A percentile compares a stretch with the other conserved stretches of the same genome.
Evolutionary conservation across 1,139 yeast species (phyloP).

Genomic region (Hemisphaericaspora subhashii): DNA sequence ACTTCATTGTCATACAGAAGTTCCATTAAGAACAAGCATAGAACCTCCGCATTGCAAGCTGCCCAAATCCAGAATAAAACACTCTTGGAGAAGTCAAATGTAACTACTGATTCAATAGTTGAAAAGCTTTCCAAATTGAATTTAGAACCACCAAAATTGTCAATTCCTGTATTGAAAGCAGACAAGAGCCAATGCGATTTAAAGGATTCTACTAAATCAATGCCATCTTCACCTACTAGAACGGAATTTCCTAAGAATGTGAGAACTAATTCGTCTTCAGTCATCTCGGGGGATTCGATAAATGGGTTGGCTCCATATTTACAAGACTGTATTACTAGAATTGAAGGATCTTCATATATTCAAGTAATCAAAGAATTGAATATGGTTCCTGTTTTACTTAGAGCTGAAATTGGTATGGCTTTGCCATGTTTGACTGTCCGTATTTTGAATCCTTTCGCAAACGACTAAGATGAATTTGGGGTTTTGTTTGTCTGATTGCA

Average conservation of each 20-base stretch:
- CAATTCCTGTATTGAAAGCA: conserved; percentile 32
- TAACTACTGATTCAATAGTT: conserved; percentile 42
- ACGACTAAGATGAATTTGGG: too few relatives aligned
- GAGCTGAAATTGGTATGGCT: conserved; percentile 95
- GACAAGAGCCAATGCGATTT: conserved; percentile 7
- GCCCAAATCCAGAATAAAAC: conserved; percentile 55
- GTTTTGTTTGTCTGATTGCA: too few relatives aligned
- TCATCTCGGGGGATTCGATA: conserved; percentile 19
- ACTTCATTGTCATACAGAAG: conserved; percentile 72
- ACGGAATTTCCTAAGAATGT: conserved; percentile 22
- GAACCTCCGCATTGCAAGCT: conserved; percentile 70
- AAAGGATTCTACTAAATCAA: conserved; percentile 20
- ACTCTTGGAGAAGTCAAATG: conserved; percentile 28
- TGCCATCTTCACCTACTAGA: conserved; percentile 32
- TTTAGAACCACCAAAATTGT: conserved; percentile 52
- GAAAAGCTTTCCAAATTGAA: conserved; percentile 51
- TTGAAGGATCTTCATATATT: conserved; percentile 61
- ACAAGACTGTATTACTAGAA: conserved; percentile 53
- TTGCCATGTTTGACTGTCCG: conserved; percentile 93
- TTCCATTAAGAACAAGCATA: conserved; percentile 75
- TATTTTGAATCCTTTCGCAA: conserved; percentile 84
- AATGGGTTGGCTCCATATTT: conserved; percentile 57
- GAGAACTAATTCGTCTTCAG: conserved; percentile 27
- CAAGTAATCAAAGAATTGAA: conserved; percentile 81
- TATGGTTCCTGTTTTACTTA: conserved; percentile 78